Evolutionary conservation across 139 green algal genomes (phyloP).

Genomic region (Chlorella sorokiniana): DNA sequence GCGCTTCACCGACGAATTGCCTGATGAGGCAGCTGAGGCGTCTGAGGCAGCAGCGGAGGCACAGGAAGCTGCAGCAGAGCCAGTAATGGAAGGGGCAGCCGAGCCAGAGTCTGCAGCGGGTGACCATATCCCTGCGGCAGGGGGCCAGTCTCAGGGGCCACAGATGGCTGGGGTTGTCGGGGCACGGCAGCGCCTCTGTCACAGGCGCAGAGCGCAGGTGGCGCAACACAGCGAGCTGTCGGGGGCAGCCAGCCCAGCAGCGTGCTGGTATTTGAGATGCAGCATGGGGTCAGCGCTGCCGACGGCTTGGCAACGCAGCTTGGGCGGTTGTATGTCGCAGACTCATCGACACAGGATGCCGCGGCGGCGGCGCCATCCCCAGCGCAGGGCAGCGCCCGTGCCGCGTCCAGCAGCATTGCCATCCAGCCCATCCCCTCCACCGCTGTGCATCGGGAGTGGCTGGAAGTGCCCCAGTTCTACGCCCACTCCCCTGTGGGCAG

Average conservation of each 20-base stretch:
- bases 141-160: no score
- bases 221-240: not conserved
- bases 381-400: not conserved
- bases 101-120: no score
- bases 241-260: no score
- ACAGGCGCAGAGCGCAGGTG: not conserved
- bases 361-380: not conserved
- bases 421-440: not conserved
- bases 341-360: not conserved
- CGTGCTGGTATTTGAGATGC: slow-evolving; percentile 30
- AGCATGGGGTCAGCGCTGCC: not conserved
- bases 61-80: not conserved
- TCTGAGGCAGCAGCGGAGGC: not conserved
- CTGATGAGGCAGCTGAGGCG: not conserved
- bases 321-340: slow-evolving; percentile 15
- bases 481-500: slow-evolving; percentile 20
- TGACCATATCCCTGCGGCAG: no score
- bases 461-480: slow-evolving; percentile 20
- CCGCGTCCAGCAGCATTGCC: not conserved
- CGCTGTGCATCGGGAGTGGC: slow-evolving; percentile 10
- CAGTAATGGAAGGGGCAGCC: not conserved
- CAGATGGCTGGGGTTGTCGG: no score
- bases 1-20: slow-evolving; percentile 25
- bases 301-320: slow-evolving; percentile 4
- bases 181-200: not conserved